A percentile compares a stretch with the other conserved stretches of the same genome.
phyloP scores from a whole-genome alignment of 768 basidiomycete species.

The Collybia nuda region DNA sequence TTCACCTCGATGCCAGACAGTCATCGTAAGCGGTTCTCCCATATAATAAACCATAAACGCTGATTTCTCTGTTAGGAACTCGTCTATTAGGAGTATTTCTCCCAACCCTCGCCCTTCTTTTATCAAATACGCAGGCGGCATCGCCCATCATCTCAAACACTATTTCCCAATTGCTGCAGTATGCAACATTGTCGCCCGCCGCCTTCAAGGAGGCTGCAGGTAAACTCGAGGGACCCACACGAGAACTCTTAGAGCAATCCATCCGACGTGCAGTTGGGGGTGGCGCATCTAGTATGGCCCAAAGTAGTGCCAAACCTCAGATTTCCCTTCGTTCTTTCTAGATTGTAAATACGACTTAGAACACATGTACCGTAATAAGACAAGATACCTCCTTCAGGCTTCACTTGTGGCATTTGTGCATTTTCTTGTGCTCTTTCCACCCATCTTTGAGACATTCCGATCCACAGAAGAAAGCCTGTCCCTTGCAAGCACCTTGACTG shows the following conservation, averaged over 20 bases:
- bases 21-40: conserved; percentile 49
- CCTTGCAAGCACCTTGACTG: conserved; percentile 15
- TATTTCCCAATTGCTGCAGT: conserved; percentile 64
- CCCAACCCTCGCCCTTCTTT: conserved; percentile 71
- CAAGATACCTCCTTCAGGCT: background rate
- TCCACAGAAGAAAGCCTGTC: conserved; percentile 22
- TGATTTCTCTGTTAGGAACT: conserved; percentile 45
- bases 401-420: conserved; percentile 20
- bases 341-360: background rate
- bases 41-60: background rate
- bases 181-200: conserved; percentile 68
- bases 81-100: conserved; percentile 70
- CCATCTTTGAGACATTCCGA: conserved; percentile 24
- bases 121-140: conserved; percentile 49
- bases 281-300: conserved; percentile 24
- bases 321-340: conserved; percentile 77
- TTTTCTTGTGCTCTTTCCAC: conserved; percentile 30
- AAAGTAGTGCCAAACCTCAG: conserved; percentile 60
- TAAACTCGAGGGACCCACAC: conserved; percentile 54
- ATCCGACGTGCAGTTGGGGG: conserved; percentile 74
- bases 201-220: conserved; percentile 86
- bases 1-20: conserved; percentile 55
- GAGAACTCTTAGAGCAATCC: conserved; percentile 71
- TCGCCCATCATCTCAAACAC: conserved; percentile 55
- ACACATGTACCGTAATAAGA: background rate